Base-by-base conservation (phyloP, 306 rosid genomes). In the Cotoneaster glaucophyllus region DNA sequence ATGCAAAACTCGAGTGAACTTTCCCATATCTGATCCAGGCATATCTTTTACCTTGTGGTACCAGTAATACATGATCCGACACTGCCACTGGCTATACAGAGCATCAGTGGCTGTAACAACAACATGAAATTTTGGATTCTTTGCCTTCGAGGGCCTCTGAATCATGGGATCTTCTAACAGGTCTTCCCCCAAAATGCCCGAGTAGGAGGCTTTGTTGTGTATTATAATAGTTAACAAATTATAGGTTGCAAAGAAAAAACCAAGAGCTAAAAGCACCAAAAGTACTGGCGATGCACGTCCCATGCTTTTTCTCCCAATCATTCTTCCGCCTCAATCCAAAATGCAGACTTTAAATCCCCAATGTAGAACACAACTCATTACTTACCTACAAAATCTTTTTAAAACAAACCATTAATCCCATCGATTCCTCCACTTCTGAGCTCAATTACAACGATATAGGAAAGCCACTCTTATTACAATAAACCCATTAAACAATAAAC, bases 31-130 rank as follows among this genome's bases (percentile, higher is more conserved):
- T 67, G 98, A 93, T 77, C 96, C 96, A 77, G 92, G 92, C 91
- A 87, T 62, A 22, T 86, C 93, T 85, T 85, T 91, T 80, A 87
- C 61, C 82, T 84, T 91, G 82, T 89, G 87, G 77, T 93, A 93
- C 98, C 97, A 93, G 69, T 91, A 91, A 73, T 91, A 93, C 98
- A 91, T 91, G 37, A 93, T 91, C 86, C 98, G 80, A 73, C 93
- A 91, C 84, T 93, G 97, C 97, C 98, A 93, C 80, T 93, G 98
- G 80, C 96, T 89, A 28, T 93, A 91, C 80, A 91, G 83, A 81
- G 97, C 84, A 90, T 91, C 97, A 19, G 97, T 91, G n/a, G 98
- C 91, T 8, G 98, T 93, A 67, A 93, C 73, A 11, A 90, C 96
- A 66, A 93, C 97, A 73, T 93, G 98, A 68, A 52, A 93, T 52